phyloP scores from a whole-genome alignment of 805 yeast species.

The Debaryomyces prosopidis region DNA sequence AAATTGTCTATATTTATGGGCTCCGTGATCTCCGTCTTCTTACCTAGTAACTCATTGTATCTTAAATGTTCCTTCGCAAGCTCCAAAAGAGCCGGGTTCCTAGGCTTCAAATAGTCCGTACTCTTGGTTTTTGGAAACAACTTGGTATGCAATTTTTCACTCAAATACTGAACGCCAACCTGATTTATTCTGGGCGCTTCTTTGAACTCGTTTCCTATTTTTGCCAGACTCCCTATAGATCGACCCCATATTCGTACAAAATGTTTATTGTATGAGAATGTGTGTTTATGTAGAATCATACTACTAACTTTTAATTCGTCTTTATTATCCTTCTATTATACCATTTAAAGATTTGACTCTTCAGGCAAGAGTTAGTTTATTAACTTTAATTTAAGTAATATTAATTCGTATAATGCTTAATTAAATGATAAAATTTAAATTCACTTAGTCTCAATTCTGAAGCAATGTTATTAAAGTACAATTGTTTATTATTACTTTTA shows the following conservation, averaged over 20 bases:
- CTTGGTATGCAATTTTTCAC: conserved; percentile 56
- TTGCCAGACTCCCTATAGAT: too few species aligned
- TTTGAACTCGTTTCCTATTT: neutral
- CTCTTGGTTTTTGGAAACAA: conserved; percentile 50
- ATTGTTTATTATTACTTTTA: neutral
- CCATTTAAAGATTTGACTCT: neutral
- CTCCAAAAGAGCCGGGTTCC: conserved; percentile 37
- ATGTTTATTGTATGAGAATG: neutral
- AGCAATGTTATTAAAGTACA: neutral
- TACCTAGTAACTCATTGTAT: conserved; percentile 70
- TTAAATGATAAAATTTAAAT: neutral
- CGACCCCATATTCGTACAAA: too few species aligned
- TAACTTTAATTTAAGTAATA: neutral
- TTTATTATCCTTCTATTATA: neutral
- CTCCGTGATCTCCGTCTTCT: conserved; percentile 58
- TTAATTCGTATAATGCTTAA: too few species aligned
- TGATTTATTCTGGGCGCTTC: conserved; percentile 64
- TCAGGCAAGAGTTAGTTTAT: neutral
- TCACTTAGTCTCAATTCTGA: neutral
- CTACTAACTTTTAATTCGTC: neutral
- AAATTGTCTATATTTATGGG: conserved; percentile 60
- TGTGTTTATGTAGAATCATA: neutral
- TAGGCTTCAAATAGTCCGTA: conserved; percentile 25
- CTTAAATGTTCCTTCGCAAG: conserved; percentile 62
- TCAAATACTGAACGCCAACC: conserved; percentile 78